Base-by-base conservation (phyloP, 2,329 filamentous ascomycete genomes). In the Rutstroemia sp. region DNA sequence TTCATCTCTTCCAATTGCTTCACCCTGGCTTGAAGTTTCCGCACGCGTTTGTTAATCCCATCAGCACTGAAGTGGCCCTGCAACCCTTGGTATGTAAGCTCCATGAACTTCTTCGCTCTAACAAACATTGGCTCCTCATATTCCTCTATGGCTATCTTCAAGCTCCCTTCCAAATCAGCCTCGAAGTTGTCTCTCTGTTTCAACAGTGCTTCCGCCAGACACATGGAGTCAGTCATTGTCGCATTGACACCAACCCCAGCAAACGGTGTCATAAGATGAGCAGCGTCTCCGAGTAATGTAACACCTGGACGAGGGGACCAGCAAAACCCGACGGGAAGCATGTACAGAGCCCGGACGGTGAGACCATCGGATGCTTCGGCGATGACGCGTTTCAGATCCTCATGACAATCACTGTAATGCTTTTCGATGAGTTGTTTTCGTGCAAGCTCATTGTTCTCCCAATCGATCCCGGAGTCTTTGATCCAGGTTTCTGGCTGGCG, bases 181-280 rank as follows among this genome's bases (percentile, higher is more conserved):
- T 44, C 47, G 10, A 59, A 56, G 7, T 39, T 54, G 25, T 61
- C 55, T 34, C 60, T 59, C 30, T 48, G 52, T 16, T 55, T 25
- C 58, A 66, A 52, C 44, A 74, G 67, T 37, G 69, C 63, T 41
- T 68, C 56, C 0, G 70, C 74, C 7, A 80, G 65, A 9, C 73
- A 65, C 37, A 76, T 56, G 2, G 74, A 69, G 66, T 79, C 76
- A 9, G 66, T 65, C 72, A 79, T 73, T 2, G 72, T 74, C 2
- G 72, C 62, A 61, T 79, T 79, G 14, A 79, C 77, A 1, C 77
- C 77, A 25, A 75, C 75, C 2, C 77, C 77, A 0, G 72, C 73
- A 58, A 74, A 76, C 0, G 74, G 74, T 1, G 73, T 74, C 72
- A 77, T 75, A 3, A 78, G 56, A 64, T 79, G 76, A 6, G 76